phyloP scores from a whole-genome alignment of 305 asterid genomes.

The Rubia balearica region DNA sequence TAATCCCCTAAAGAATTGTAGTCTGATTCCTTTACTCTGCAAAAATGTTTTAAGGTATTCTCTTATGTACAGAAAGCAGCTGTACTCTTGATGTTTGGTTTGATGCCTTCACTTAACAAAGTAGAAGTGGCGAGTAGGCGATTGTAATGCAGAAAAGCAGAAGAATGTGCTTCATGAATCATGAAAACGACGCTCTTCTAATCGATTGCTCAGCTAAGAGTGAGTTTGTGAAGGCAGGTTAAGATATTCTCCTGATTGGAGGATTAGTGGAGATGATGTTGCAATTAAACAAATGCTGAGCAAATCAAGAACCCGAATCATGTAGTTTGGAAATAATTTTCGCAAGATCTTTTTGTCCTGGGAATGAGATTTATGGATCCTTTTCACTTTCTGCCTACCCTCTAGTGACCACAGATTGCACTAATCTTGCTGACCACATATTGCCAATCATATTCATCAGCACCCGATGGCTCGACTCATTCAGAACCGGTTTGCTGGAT shows the following conservation, averaged over 20 bases:
- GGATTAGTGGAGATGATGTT: conserved; percentile 4
- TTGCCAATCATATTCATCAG: not conserved
- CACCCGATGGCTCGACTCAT: not conserved
- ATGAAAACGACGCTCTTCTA: not conserved
- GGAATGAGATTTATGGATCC: conserved; percentile 5
- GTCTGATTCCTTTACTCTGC: not conserved
- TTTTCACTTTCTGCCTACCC: conserved; percentile 5
- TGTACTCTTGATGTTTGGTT: not conserved
- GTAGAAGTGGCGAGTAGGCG: not conserved
- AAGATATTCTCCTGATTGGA: conserved; percentile 8
- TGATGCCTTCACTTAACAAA: not conserved
- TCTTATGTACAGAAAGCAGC: not conserved
- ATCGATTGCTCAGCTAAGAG: not conserved
- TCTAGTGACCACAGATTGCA: not conserved
- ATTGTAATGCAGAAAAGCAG: not conserved
- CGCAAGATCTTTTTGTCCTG: not conserved
- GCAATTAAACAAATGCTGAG: not conserved
- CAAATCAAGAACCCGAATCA: not conserved
- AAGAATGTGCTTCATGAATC: not conserved
- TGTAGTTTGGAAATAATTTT: not conserved
- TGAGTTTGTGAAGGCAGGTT: not conserved
- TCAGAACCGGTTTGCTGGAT: not conserved
- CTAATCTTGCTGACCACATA: not conserved
- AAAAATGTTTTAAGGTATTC: no score
- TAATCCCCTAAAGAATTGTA: not conserved